Base-by-base conservation (phyloP, 768 basidiomycete species). In the Chalciporus chontae region DNA sequence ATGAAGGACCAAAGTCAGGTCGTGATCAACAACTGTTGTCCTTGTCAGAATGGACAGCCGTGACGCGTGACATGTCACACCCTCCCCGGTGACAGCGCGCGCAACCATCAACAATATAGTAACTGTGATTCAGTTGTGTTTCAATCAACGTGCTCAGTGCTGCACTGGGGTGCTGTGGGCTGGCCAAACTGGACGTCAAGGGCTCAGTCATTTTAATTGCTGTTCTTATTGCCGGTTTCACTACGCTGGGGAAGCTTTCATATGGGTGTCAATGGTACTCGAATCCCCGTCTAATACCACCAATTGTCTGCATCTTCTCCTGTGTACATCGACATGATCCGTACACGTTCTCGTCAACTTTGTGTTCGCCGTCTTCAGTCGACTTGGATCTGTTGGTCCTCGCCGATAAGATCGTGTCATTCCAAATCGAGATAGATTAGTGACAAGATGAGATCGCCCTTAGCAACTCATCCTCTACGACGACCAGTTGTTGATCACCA, bases 401-500 rank as follows among this genome's bases (percentile, higher is more conserved):
- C 21, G 21, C 21, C 4, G 27, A 29, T 29, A 29, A 29, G 27
- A 32, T 13, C 8, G 11, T 32, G 32, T n/a, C 14, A n/a, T 36
- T 36, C 34, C 34, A 36, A 36, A 36, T 36, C 15, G 34, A 36
- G 34, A 36, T 15, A 36, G 2, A 5, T 29, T 21, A 21, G 27
- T 29, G 27, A 29, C 11, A 8, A 29, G 56, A 64, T 58, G 61
- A 27, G 21, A 45, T 32, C 32, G 23, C 0, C n/a, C n/a, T 31
- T 14, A 38, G 14, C 8, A 23, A 26, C 26, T 26, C 26, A 26
- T 26, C 45, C 36, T 23, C 43, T 5, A 40, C 51, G 32, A 53
- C 49, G 21, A 24, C 43, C 47, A 36, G 21, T 37, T 29, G 47
- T n/a, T 43, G n/a, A 40, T 42, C 71, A 17, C 3, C 56, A 50